These are phyloP conservation scores for Aspergillus texensis DNA, from an alignment of 2,329 filamentous ascomycete genomes.

Conservation along the genomic window DNA sequence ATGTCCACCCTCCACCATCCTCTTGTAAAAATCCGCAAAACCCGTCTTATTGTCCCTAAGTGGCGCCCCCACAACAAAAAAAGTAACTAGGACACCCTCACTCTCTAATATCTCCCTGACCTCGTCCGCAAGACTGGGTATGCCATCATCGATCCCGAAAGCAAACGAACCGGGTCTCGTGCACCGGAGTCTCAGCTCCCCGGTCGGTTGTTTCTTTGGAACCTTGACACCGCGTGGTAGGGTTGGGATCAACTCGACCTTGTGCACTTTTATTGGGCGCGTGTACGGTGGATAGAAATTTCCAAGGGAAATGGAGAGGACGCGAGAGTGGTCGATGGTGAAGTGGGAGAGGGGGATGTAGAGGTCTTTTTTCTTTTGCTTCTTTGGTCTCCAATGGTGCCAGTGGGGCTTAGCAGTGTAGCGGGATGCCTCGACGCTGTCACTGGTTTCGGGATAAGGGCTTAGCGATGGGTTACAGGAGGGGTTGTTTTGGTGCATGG, in stretches of 20 bases:
- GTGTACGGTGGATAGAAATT: slow-evolving; percentile 61
- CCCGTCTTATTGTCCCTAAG: slow-evolving; percentile 62
- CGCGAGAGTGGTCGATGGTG: slow-evolving; percentile 59
- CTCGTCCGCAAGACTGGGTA: slow-evolving; percentile 60
- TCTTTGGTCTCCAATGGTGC: not conserved
- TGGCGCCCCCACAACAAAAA: slow-evolving; percentile 69
- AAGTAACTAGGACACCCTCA: slow-evolving; percentile 67
- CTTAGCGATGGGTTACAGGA: slow-evolving; percentile 58
- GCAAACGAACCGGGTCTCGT: slow-evolving; percentile 70
- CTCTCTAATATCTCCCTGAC: slow-evolving; percentile 65
- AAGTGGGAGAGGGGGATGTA: slow-evolving; percentile 71
- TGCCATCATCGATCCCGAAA: slow-evolving; percentile 72
- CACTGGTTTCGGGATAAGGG: slow-evolving; percentile 69
- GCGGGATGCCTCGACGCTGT: slow-evolving; percentile 65
- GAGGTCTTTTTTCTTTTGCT: slow-evolving; percentile 50
- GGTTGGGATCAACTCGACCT: slow-evolving; percentile 62
- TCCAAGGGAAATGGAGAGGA: slow-evolving; percentile 64
- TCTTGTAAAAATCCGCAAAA: slow-evolving; percentile 64
- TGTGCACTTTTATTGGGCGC: slow-evolving; percentile 54
- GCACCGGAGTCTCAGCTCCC: slow-evolving; percentile 64
- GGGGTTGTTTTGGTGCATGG: slow-evolving; percentile 68
- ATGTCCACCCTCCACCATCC: slow-evolving; percentile 65
- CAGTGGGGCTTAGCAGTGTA: slow-evolving; percentile 50
- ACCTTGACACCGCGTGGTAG: slow-evolving; percentile 57
- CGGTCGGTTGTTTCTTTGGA: slow-evolving; percentile 63